phyloP scores from a whole-genome alignment of 129 eudicot genomes.

The Centrapalus pauciflorus region DNA sequence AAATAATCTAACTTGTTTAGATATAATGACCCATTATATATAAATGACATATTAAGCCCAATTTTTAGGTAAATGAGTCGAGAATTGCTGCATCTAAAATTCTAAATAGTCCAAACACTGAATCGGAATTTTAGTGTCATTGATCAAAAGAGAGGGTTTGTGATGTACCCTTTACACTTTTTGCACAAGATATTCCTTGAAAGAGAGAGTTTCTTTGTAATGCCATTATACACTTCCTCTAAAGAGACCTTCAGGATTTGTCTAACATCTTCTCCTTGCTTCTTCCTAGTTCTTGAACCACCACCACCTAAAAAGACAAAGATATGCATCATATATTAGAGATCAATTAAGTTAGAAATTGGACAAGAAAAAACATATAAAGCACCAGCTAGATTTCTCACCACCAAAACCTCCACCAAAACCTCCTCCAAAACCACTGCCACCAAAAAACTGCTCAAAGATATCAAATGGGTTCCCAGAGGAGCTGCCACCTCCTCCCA shows the following conservation, averaged over 20 bases:
- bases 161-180: constrained; percentile 71
- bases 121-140: background rate
- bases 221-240: constrained; percentile 71
- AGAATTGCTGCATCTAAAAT: no score
- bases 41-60: background rate
- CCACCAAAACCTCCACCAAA: constrained; percentile 63
- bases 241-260: constrained; percentile 70
- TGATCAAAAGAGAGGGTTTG: background rate
- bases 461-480: constrained; percentile 53
- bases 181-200: constrained; percentile 62
- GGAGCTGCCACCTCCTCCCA: constrained; percentile 56
- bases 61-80: background rate
- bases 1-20: background rate
- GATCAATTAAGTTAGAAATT: background rate
- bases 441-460: constrained; percentile 55
- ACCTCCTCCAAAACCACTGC: constrained; percentile 28
- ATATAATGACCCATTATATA: background rate
- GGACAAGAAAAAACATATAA: background rate
- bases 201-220: constrained; percentile 62
- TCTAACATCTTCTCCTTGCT: constrained; percentile 65
- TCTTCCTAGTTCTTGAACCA: constrained; percentile 48
- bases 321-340: background rate
- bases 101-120: background rate
- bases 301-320: constrained; percentile 39
- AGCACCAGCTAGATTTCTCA: constrained; percentile 8